Conservation (phyloP, 108 stramenopile species). For the Cyclotella baltica region DNA sequence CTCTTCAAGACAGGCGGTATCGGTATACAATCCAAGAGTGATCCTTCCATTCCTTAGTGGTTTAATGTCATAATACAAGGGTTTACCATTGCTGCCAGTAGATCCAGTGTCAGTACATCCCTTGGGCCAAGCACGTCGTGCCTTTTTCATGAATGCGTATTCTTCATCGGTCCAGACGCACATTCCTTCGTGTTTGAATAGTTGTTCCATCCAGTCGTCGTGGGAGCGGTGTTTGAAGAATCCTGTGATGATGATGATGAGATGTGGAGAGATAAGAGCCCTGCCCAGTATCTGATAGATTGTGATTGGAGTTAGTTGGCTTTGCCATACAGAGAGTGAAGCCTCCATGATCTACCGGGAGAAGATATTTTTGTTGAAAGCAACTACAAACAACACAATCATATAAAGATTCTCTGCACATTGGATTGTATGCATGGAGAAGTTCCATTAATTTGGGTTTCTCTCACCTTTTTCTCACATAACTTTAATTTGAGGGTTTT, state of each 20-base stretch:
- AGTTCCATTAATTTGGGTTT: no score
- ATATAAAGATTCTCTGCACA: no score
- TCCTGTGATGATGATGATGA: background rate
- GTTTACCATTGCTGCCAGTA: conserved; percentile 20
- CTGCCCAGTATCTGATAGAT: background rate
- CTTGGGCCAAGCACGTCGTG: conserved; percentile 40
- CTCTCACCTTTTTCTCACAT: no score
- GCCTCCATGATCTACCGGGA: no score
- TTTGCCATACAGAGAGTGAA: no score
- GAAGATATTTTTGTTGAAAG: no score
- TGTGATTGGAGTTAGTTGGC: background rate
- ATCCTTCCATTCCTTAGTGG: conserved; percentile 53
- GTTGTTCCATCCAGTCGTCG: conserved; percentile 66
- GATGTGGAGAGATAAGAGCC: background rate
- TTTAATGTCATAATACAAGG: conserved; percentile 71
- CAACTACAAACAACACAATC: no score
- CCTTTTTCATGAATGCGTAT: conserved; percentile 60
- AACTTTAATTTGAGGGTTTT: no score
- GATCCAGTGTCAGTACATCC: conserved; percentile 43
- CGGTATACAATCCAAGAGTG: conserved; percentile 63
- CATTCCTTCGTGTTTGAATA: conserved; percentile 72
- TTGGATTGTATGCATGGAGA: no score
- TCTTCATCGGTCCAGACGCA: conserved; percentile 68
- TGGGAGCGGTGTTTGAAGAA: conserved; percentile 67
- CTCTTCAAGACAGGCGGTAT: conserved; percentile 50